Evolutionary conservation across 1,139 yeast species (phyloP).

Genomic region (Magnusiomyces suaveolens): DNA sequence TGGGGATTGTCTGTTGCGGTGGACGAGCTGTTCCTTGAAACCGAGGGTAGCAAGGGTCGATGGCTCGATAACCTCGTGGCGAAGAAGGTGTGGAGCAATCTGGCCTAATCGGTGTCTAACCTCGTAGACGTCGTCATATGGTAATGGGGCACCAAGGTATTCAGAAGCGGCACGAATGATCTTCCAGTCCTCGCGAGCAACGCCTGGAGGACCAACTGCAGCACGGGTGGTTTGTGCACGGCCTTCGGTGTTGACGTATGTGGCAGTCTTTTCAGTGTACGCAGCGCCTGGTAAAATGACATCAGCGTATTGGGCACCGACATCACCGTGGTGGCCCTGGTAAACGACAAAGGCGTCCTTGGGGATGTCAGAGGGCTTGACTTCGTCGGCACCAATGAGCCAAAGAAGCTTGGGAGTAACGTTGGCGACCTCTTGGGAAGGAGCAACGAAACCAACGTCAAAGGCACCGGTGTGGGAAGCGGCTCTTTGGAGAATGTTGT

Average conservation of each 20-base stretch:
- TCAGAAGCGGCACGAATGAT: constrained; percentile 76
- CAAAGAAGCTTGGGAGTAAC: constrained; percentile 67
- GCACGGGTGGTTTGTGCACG: constrained; percentile 81
- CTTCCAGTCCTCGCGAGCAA: constrained; percentile 90
- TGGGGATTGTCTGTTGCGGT: constrained; percentile 35
- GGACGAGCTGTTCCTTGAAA: constrained; percentile 37
- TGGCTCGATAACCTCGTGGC: constrained; percentile 70
- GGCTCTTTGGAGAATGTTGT: constrained; percentile 72
- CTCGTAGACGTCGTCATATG: constrained; percentile 66
- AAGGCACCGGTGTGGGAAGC: constrained; percentile 82
- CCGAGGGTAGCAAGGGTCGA: constrained; percentile 51
- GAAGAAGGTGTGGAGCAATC: constrained; percentile 71
- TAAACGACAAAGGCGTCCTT: constrained; percentile 80
- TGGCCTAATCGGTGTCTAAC: constrained; percentile 64
- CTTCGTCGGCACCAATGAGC: constrained; percentile 78
- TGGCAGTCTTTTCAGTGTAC: constrained; percentile 78
- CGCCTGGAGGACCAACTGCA: constrained; percentile 85
- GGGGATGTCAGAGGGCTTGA: constrained; percentile 61
- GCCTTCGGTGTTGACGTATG: constrained; percentile 88
- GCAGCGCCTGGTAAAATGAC: constrained; percentile 84
- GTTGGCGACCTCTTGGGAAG: constrained; percentile 39
- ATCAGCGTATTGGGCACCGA: constrained; percentile 83
- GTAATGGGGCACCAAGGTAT: constrained; percentile 60
- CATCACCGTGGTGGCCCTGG: constrained; percentile 90
- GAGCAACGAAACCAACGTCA: constrained; percentile 68